Conservation (phyloP, 306 rosid genomes). For the Pachyrhizus erosus region DNA sequence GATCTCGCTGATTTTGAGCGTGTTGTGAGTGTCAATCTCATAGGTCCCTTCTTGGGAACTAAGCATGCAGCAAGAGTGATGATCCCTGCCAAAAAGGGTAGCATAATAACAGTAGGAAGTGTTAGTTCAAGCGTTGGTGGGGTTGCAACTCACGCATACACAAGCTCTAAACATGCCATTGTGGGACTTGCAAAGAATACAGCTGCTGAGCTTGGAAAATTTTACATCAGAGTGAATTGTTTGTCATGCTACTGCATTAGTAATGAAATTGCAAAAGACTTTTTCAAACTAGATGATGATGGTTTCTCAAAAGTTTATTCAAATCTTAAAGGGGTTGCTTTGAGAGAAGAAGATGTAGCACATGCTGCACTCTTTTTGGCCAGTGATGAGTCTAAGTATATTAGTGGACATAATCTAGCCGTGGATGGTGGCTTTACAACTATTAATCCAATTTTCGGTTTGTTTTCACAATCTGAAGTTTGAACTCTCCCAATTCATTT, state of each 20-base stretch:
- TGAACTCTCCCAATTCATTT: too few species aligned
- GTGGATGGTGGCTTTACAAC: conserved; percentile 48
- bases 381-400: conserved; percentile 47
- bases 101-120: conserved; percentile 44
- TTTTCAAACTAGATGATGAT: conserved; percentile 42
- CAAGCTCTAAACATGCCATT: conserved; percentile 48
- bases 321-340: conserved; percentile 39
- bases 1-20: conserved; percentile 37
- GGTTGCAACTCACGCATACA: conserved; percentile 46
- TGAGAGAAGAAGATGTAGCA: conserved; percentile 44
- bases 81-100: conserved; percentile 37
- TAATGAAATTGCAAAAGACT: not conserved
- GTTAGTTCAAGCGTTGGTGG: conserved; percentile 42
- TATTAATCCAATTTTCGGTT: conserved; percentile 42
- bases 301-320: conserved; percentile 31
- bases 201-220: conserved; percentile 44
- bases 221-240: conserved; percentile 41
- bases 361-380: conserved; percentile 43
- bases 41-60: conserved; percentile 49
- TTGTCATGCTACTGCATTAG: conserved; percentile 38
- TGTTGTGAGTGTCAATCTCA: conserved; percentile 30
- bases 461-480: conserved; percentile 37
- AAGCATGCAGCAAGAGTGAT: conserved; percentile 50
- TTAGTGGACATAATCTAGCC: conserved; percentile 45
- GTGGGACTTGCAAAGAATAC: conserved; percentile 43